Conservation (phyloP, 495 filamentous ascomycete genomes). For the Entonaema liquescens region DNA sequence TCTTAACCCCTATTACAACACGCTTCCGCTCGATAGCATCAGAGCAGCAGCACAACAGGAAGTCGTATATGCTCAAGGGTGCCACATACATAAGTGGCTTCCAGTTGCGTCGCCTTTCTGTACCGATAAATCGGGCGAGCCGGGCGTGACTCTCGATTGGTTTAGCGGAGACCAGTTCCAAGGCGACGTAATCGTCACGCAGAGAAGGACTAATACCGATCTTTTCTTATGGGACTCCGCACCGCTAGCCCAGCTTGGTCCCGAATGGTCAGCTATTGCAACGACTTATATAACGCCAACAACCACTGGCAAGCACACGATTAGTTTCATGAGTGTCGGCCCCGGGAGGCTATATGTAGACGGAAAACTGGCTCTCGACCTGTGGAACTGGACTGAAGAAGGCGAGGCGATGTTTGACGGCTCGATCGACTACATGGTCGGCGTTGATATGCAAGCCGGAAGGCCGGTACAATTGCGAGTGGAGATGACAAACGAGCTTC, state of each 20-base stretch:
- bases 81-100: slow-evolving; percentile 71
- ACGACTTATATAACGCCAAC: slow-evolving; percentile 64
- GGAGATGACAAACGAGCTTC: slow-evolving; percentile 70
- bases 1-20: slow-evolving; percentile 80
- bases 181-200: slow-evolving; percentile 61
- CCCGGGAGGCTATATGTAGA: slow-evolving; percentile 75
- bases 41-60: slow-evolving; percentile 54
- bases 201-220: slow-evolving; percentile 67
- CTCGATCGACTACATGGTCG: slow-evolving; percentile 63
- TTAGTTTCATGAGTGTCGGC: slow-evolving; percentile 79
- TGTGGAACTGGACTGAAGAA: slow-evolving; percentile 73
- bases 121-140: slow-evolving; percentile 62
- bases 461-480: slow-evolving; percentile 59
- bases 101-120: slow-evolving; percentile 68
- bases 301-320: slow-evolving; percentile 70
- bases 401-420: slow-evolving; percentile 70
- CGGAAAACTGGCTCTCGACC: slow-evolving; percentile 75
- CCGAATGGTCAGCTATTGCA: slow-evolving; percentile 67
- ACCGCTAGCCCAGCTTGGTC: slow-evolving; percentile 64
- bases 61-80: slow-evolving; percentile 62
- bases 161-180: slow-evolving; percentile 69
- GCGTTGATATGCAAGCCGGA: slow-evolving; percentile 60
- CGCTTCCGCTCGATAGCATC: slow-evolving; percentile 65
- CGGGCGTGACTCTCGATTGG: slow-evolving; percentile 69
- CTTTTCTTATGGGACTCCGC: slow-evolving; percentile 76